phyloP scores from a whole-genome alignment of 352 stramenopile species.

The Phytophthora crassamura region DNA sequence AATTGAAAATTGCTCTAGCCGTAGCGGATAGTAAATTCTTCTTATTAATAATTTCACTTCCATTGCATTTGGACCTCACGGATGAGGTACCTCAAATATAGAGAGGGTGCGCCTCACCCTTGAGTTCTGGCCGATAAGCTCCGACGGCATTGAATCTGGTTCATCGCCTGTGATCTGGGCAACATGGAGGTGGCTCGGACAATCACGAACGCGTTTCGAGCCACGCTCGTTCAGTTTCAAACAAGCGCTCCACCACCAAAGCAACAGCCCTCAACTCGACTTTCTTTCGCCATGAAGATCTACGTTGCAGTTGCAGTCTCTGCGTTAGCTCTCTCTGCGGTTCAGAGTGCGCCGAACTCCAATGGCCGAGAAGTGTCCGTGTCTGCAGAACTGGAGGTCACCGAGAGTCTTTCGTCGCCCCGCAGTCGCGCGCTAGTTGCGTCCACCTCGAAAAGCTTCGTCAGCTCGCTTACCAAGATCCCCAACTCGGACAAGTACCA shows the following conservation, averaged over 20 bases:
- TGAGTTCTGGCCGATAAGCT: background rate
- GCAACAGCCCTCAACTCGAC: background rate
- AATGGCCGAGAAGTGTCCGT: conserved; percentile 26
- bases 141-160: too few species aligned
- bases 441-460: conserved; percentile 27
- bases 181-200: background rate
- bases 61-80: too few species aligned
- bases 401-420: conserved; percentile 2
- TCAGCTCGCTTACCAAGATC: conserved; percentile 32
- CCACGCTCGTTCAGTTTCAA: conserved; percentile 14
- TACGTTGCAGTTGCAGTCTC: conserved; percentile 26
- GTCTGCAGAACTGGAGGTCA: conserved; percentile 26
- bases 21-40: too few species aligned
- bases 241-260: conserved; percentile 2
- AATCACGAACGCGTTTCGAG: too few species aligned
- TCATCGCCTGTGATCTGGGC: too few species aligned
- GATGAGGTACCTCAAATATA: too few species aligned
- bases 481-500: conserved; percentile 55
- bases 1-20: too few species aligned
- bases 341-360: conserved; percentile 5
- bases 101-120: too few species aligned
- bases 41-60: too few species aligned
- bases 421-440: conserved; percentile 24
- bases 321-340: conserved; percentile 13
- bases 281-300: conserved; percentile 25